Evolutionary conservation across 257 asterid species (phyloP), one percentile per base, ranked within the genome.

Genomic region (Jaltomata sinuosa): DNA sequence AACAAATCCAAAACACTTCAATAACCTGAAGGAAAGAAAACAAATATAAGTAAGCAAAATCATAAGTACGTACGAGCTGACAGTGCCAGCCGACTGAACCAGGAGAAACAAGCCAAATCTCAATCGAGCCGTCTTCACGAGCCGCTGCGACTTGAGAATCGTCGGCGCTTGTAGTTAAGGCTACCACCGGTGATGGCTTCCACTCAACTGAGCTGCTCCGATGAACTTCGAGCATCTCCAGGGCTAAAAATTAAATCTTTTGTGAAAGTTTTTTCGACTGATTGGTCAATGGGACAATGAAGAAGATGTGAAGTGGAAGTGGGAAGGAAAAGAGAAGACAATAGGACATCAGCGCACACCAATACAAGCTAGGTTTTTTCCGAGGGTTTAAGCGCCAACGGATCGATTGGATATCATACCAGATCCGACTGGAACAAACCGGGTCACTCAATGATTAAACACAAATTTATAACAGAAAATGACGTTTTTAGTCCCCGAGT

Each of bases 31-130:
- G 80, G 0, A 18, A 12, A 38, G 0, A 3, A 82, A 7, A 34
- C 32, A 79, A 22, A 53, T 31, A 53, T 34, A 80, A 53, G 54
- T 34, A 80, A 79, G 36, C 81, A 76, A 76, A n/a, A 47, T 15
- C n/a, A 34, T 47, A 11, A n/a, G 32, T 36, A 53, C 94, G 83
- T 94, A 96, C 98, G 16, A 94, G 94, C 93, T 90, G 98, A 90
- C 97, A 92, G 95, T 97, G 99, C 99, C 99, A 97, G 90, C 98
- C 98, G 9, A 95, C 97, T 84, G 99, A 94, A 83, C 99, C 99
- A 71, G 99, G 99, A 52, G 99, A 93, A 55, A 95, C 99, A 15
- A 97, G 98, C 99, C 99, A 97, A 85, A 97, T 95, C 92, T 97
- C 99, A 7, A 97, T 87, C 1, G 97, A 89, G 83, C 97, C 93